Conservation (phyloP, 2,329 filamentous ascomycete species). For the Fusarium sp. region DNA sequence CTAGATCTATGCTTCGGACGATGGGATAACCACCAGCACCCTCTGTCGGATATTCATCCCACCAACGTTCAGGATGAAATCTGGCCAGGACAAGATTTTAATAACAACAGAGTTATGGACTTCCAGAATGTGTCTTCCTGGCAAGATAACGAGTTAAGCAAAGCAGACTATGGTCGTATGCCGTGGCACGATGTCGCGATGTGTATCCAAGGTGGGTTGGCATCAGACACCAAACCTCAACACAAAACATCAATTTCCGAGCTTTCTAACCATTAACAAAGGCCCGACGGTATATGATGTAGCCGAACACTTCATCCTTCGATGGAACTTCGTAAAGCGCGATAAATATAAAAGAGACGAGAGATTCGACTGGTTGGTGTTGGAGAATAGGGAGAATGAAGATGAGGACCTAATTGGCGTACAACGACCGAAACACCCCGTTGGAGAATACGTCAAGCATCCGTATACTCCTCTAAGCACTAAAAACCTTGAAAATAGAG, state of each 20-base stretch:
- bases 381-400: slow-evolving; percentile 79
- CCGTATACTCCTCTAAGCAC: slow-evolving; percentile 75
- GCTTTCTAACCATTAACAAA: slow-evolving; percentile 72
- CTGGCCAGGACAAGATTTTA: slow-evolving; percentile 97
- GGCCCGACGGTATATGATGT: slow-evolving; percentile 94
- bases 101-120: slow-evolving; percentile 96
- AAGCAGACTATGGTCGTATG: slow-evolving; percentile 93
- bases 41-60: slow-evolving; percentile 87
- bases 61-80: slow-evolving; percentile 83
- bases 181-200: slow-evolving; percentile 92
- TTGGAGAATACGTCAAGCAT: slow-evolving; percentile 87
- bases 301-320: slow-evolving; percentile 91
- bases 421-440: slow-evolving; percentile 87
- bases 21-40: slow-evolving; percentile 90
- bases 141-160: slow-evolving; percentile 92
- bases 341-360: slow-evolving; percentile 96
- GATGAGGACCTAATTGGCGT: slow-evolving; percentile 90
- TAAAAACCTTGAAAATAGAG: slow-evolving; percentile 72
- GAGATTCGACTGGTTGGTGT: slow-evolving; percentile 83
- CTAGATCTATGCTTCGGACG: slow-evolving; percentile 95
- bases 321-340: slow-evolving; percentile 97
- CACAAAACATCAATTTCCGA: slow-evolving; percentile 68
- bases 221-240: neutral
- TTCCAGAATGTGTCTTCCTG: slow-evolving; percentile 92
- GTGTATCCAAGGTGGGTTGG: slow-evolving; percentile 13